Evolutionary conservation across 331 rosid genomes (phyloP).

Genomic region (Spiraea crenata): DNA sequence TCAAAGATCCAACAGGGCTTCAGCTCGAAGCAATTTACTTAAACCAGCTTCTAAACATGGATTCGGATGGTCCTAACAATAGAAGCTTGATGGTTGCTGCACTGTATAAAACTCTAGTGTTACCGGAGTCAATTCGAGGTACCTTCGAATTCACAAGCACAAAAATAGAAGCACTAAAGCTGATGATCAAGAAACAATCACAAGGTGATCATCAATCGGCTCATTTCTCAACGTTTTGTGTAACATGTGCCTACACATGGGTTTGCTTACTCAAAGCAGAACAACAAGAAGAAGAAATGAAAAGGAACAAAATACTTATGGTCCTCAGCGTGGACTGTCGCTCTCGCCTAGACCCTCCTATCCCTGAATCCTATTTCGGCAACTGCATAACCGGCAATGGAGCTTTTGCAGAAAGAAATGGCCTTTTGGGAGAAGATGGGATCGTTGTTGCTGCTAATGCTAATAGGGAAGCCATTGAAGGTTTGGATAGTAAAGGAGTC

Average conservation of each 20-base stretch:
- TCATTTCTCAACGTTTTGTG: constrained; percentile 34
- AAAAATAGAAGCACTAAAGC: constrained; percentile 33
- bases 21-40: neutral
- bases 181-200: neutral
- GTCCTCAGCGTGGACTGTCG: constrained; percentile 39
- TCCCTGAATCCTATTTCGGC: constrained; percentile 52
- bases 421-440: constrained; percentile 38
- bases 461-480: neutral
- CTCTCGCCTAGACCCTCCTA: constrained; percentile 30
- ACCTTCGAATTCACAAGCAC: constrained; percentile 28
- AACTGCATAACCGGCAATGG: constrained; percentile 26
- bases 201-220: neutral
- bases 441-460: constrained; percentile 23
- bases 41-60: neutral
- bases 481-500: constrained; percentile 3
- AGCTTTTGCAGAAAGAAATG: constrained; percentile 17
- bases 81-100: neutral
- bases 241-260: constrained; percentile 30
- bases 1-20: constrained; percentile 17
- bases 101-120: neutral
- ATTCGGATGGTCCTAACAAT: neutral
- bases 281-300: neutral
- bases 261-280: constrained; percentile 35
- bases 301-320: neutral
- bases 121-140: constrained; percentile 25